These are phyloP conservation scores for Xylaria longipes DNA, from an alignment of 495 filamentous ascomycete genomes.

Conservation along the genomic window DNA sequence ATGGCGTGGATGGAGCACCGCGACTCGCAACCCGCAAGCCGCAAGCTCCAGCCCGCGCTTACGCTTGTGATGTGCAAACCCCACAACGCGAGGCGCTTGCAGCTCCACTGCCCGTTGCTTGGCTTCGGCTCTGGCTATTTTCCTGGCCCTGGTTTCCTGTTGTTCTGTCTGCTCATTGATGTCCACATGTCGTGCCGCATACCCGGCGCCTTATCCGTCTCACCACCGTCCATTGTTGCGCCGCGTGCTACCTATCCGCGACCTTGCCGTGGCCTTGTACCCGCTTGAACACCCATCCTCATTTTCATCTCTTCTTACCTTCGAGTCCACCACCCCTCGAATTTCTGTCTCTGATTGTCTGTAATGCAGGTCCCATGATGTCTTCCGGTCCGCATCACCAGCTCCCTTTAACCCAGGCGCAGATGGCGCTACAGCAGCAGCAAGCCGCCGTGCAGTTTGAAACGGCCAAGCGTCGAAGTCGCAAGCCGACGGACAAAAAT, in stretches of 20 bases:
- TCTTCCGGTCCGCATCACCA: constrained; percentile 56
- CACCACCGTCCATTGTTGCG: constrained; percentile 12
- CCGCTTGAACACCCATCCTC: not conserved
- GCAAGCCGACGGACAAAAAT: constrained; percentile 91
- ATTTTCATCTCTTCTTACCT: constrained; percentile 15
- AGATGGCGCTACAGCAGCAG: constrained; percentile 63
- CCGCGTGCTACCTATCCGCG: constrained; percentile 9
- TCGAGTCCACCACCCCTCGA: not conserved
- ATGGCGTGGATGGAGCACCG: constrained; percentile 8
- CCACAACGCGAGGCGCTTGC: constrained; percentile 27
- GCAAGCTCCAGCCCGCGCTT: constrained; percentile 18
- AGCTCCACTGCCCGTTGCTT: constrained; percentile 26
- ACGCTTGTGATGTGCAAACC: constrained; percentile 26
- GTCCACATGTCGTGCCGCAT: constrained; percentile 16
- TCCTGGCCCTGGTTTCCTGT: constrained; percentile 11
- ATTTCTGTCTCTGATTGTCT: constrained; percentile 35
- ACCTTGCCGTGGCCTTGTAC: not conserved
- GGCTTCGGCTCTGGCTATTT: constrained; percentile 21
- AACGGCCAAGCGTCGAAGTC: constrained; percentile 74
- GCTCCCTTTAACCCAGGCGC: constrained; percentile 56
- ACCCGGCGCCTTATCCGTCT: constrained; percentile 8
- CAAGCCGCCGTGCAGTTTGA: constrained; percentile 63
- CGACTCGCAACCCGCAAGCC: constrained; percentile 20
- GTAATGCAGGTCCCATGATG: constrained; percentile 63
- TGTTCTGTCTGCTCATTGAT: constrained; percentile 11